Evolutionary conservation across 2,329 filamentous ascomycete genomes (phyloP).

Genomic region (Fonsecaea pugnacius): DNA sequence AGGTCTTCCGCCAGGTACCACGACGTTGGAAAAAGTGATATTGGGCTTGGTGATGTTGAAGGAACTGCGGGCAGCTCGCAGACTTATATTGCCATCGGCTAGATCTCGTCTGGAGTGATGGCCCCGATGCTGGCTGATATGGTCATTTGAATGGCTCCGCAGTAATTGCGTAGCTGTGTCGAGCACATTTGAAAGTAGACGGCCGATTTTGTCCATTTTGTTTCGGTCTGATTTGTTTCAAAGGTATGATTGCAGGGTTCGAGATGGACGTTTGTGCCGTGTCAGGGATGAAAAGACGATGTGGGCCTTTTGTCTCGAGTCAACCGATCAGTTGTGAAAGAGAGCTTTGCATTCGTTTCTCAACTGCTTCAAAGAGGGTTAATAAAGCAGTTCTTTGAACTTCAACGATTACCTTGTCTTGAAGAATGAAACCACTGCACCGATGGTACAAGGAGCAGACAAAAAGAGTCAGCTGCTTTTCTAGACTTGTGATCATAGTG

Average conservation of each 20-base stretch:
- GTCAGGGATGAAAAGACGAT: not conserved
- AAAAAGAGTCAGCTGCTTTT: slow-evolving; percentile 10
- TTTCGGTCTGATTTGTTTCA: not conserved
- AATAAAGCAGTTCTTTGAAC: slow-evolving; percentile 13
- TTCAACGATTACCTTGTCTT: not conserved
- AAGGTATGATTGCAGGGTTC: not conserved
- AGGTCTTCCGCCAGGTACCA: not conserved
- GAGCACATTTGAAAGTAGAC: slow-evolving; percentile 12
- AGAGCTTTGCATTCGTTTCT: not conserved
- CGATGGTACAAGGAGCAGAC: not conserved
- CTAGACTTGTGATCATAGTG: slow-evolving; percentile 10
- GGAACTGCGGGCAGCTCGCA: not conserved
- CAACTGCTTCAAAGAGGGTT: slow-evolving; percentile 3
- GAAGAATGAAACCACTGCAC: slow-evolving; percentile 3
- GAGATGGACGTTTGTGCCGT: not conserved
- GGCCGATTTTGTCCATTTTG: slow-evolving; percentile 18
- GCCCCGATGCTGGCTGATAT: not conserved
- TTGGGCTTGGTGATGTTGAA: slow-evolving; percentile 11
- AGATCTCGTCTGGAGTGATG: slow-evolving; percentile 10
- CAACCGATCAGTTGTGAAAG: slow-evolving; percentile 7
- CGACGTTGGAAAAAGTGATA: slow-evolving; percentile 9
- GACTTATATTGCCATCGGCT: slow-evolving; percentile 19
- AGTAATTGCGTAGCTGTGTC: slow-evolving; percentile 12
- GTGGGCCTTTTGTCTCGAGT: slow-evolving; percentile 13
- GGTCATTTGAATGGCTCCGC: slow-evolving; percentile 1